Conservation (phyloP, 192 early-diverging fungal genomes). For the Umbelopsis sp. region DNA sequence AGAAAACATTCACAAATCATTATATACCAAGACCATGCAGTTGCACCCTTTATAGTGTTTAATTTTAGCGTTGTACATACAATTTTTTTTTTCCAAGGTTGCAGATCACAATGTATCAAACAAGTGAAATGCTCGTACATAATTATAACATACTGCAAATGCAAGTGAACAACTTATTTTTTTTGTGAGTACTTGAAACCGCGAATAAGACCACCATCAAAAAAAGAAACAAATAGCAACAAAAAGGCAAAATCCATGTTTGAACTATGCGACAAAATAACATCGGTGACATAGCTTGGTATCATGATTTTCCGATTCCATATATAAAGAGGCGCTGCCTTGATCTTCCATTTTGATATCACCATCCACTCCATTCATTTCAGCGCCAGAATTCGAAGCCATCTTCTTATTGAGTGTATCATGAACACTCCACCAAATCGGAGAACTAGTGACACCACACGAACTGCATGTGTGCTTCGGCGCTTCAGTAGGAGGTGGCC, state of each 20-base stretch:
- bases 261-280: conserved; percentile 11
- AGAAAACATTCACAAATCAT: background rate
- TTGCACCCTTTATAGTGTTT: background rate
- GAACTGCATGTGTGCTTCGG: conserved; percentile 23
- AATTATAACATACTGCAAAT: background rate
- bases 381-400: background rate
- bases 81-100: background rate
- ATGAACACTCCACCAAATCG: conserved; percentile 48
- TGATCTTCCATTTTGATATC: background rate
- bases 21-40: too few species aligned
- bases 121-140: background rate
- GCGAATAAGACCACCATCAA: background rate
- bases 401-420: background rate
- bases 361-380: background rate
- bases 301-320: background rate
- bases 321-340: background rate
- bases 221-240: background rate
- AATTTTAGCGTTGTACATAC: background rate
- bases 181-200: background rate
- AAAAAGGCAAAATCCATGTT: background rate
- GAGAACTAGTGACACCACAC: conserved; percentile 35
- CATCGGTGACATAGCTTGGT: conserved; percentile 23
- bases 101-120: background rate
- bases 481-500: background rate
- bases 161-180: background rate